Evolutionary conservation across 805 yeast genomes (phyloP).

Genomic region (Komagataella populi): DNA sequence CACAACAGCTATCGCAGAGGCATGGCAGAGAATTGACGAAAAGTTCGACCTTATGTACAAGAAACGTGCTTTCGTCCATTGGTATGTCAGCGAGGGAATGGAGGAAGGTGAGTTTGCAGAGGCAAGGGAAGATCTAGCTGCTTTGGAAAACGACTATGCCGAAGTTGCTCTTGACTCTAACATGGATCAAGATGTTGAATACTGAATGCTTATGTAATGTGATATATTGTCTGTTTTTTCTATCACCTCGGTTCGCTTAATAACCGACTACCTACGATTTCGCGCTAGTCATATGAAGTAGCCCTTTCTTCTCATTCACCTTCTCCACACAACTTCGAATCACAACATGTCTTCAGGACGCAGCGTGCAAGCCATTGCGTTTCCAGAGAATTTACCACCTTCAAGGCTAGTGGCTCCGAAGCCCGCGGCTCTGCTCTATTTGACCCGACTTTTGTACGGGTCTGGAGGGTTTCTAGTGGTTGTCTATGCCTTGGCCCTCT

Average conservation of each 20-base stretch:
- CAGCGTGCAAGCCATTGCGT: conserved; percentile 7
- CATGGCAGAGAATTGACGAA: conserved; percentile 86
- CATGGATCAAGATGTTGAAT: neutral
- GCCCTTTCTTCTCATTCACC: neutral
- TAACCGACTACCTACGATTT: neutral
- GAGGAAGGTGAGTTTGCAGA: conserved; percentile 94
- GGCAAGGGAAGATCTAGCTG: conserved; percentile 90
- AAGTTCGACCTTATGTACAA: conserved; percentile 91
- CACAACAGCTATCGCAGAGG: conserved; percentile 90
- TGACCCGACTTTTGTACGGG: conserved; percentile 17
- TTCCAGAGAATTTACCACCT: conserved; percentile 17
- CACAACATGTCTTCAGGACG: neutral
- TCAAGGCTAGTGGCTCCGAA: conserved; percentile 3
- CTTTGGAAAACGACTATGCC: conserved; percentile 81
- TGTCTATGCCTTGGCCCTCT: conserved; percentile 17
- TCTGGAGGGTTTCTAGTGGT: conserved; percentile 20
- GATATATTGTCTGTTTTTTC: neutral
- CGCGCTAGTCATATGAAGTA: neutral
- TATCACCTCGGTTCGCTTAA: neutral
- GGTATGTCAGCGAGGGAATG: conserved; percentile 98
- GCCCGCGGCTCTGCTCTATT: conserved; percentile 15
- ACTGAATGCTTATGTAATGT: neutral
- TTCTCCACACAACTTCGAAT: neutral
- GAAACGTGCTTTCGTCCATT: conserved; percentile 91
- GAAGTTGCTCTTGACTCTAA: conserved; percentile 20